Base-by-base conservation (phyloP, 495 filamentous ascomycete genomes). In the Aspergillus funiculosus region DNA sequence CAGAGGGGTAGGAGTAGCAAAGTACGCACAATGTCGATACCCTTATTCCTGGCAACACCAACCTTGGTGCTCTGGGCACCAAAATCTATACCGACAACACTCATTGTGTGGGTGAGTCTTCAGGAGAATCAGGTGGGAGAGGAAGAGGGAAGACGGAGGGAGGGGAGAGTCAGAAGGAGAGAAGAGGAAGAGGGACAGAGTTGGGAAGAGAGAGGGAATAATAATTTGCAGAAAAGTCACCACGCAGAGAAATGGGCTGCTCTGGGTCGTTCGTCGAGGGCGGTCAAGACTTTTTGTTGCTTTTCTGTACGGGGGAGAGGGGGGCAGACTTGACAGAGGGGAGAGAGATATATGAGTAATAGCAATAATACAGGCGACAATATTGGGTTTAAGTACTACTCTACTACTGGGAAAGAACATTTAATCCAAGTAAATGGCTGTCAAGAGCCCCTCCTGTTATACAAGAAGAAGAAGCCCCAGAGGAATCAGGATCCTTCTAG, bases 11-110 rank as follows among this genome's bases (percentile, higher is more conserved):
- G 60, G 53, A 53, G 53, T 57, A 57, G 60, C 52, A 53, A 50
- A 48, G 50, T 55, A 94, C 89, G 59, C 82, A 96, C 91, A 67
- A 99, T 94, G 77, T 99, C 92, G 64, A 98, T 94, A 75, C 92
- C 92, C 60, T 94, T 86, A 67, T 97, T 97, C 62, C 91, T 77
- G 54, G 92, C 91, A 66, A 97, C 92, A 62, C 92, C 94, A 67
- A 97, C 86, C 61, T 94, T 91, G 53, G 91, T 95, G 75, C 94
- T 95, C 59, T 94, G 86, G 21, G 89, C 86, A 72, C 92, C 92
- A 71, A 99, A 84, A 81, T 99, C 92, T 60, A 95, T 81, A 62
- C 92, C 89, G 53, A 87, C 83, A 61, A 87, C 83, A 68, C 72
- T 78, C 83, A 86, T 87, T 62, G 60, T 77, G 56, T 50, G 45